A percentile compares a stretch with the other conserved stretches of the same genome.
Conservation (phyloP, 306 rosid genomes). For the Cucumis cinereus region DNA sequence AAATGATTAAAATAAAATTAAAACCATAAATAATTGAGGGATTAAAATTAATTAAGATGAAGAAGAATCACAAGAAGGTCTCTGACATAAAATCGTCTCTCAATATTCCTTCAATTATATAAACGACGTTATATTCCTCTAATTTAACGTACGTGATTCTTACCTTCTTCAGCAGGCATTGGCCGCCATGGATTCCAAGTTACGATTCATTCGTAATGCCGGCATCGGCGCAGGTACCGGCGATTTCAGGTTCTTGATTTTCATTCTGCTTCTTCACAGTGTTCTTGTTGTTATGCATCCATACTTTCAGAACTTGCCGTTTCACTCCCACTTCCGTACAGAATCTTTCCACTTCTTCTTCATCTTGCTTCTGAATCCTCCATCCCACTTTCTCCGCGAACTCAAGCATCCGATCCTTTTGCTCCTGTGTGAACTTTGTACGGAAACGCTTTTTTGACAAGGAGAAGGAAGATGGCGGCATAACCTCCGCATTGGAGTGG, state of each 20-base stretch:
- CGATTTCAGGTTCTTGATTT: neutral
- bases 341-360: conserved; percentile 30
- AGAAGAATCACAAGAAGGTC: conserved; percentile 8
- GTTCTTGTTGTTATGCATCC: conserved; percentile 49
- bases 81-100: conserved; percentile 1
- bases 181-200: neutral
- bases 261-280: conserved; percentile 16
- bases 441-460: conserved; percentile 32
- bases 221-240: neutral
- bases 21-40: conserved; percentile 1
- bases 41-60: conserved; percentile 2
- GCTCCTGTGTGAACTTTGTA: conserved; percentile 36
- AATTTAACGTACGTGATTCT: neutral
- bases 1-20: neutral
- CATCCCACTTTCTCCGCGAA: conserved; percentile 41
- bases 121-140: neutral
- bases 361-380: conserved; percentile 42
- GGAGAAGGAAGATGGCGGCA: conserved; percentile 6
- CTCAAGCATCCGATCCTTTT: conserved; percentile 35
- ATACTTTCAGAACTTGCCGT: conserved; percentile 39
- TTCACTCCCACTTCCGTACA: conserved; percentile 35
- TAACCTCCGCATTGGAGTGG: conserved; percentile 14
- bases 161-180: neutral
- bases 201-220: neutral
- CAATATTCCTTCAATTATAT: neutral